Percentiles rank a stretch among this genome's conserved stretches.
phyloP scores from a whole-genome alignment of 805 yeast genomes.

The Monosporozyma servazzii region DNA sequence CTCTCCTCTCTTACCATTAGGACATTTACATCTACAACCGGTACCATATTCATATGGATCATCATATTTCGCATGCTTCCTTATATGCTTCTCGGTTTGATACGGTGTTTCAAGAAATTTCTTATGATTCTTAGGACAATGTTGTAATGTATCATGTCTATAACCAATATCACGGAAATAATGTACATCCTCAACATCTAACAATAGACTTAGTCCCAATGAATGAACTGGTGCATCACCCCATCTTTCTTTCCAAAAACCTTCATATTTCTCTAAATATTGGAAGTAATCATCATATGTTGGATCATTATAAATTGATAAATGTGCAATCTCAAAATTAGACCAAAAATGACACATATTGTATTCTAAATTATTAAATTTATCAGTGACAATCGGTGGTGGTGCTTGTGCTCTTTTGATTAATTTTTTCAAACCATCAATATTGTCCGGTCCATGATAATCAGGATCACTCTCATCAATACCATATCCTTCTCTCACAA shows the following conservation, averaged over 20 bases:
- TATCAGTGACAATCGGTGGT: slow-evolving; percentile 37
- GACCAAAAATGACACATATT: slow-evolving; percentile 88
- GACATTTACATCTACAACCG: slow-evolving; percentile 87
- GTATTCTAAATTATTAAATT: slow-evolving; percentile 57
- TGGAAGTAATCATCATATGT: slow-evolving; percentile 60
- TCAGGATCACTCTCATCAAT: not conserved
- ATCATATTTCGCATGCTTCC: slow-evolving; percentile 27
- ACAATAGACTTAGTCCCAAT: slow-evolving; percentile 68
- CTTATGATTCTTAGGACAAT: slow-evolving; percentile 59
- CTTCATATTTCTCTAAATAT: slow-evolving; percentile 61
- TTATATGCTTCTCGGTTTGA: slow-evolving; percentile 12
- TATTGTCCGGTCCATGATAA: slow-evolving; percentile 7
- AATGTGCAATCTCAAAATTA: slow-evolving; percentile 82
- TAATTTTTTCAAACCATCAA: slow-evolving; percentile 31
- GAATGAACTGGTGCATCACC: slow-evolving; percentile 97
- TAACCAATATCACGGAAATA: slow-evolving; percentile 92
- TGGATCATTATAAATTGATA: slow-evolving; percentile 61
- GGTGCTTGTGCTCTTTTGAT: slow-evolving; percentile 32
- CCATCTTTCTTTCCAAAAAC: slow-evolving; percentile 90
- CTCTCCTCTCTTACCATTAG: slow-evolving; percentile 37
- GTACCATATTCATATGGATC: slow-evolving; percentile 39
- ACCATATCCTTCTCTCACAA: slow-evolving; percentile 11
- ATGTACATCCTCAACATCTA: slow-evolving; percentile 64
- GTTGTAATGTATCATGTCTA: slow-evolving; percentile 67
- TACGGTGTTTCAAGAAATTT: slow-evolving; percentile 30